phyloP scores from a whole-genome alignment of 176 grass and related monocot species.

The Eleusine coracana region DNA sequence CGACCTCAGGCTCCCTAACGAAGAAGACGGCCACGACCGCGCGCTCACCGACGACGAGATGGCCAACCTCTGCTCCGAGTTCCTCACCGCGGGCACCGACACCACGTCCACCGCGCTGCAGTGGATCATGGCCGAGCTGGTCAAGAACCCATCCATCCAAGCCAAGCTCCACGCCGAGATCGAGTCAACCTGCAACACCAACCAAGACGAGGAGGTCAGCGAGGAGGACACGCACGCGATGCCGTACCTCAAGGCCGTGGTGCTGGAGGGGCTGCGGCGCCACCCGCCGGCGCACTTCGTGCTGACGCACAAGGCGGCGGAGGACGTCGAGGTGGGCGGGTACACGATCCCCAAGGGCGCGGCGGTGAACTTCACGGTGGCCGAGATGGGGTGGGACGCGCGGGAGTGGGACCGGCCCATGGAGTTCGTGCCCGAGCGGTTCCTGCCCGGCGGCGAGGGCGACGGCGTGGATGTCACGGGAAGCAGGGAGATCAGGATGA shows the following conservation, averaged over 20 bases:
- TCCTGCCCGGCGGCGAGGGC: slow-evolving; percentile 56
- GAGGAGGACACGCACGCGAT: slow-evolving; percentile 60
- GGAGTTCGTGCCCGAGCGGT: slow-evolving; percentile 66
- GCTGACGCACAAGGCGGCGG: slow-evolving; percentile 53
- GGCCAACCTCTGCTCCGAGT: slow-evolving; percentile 53
- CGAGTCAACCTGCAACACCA: neutral
- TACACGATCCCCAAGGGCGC: slow-evolving; percentile 61
- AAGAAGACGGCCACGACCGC: slow-evolving; percentile 41
- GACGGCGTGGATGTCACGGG: slow-evolving; percentile 64
- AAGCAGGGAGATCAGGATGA: slow-evolving; percentile 70
- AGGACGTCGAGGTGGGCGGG: slow-evolving; percentile 49
- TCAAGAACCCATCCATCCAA: slow-evolving; percentile 60
- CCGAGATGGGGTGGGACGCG: slow-evolving; percentile 55
- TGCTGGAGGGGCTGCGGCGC: slow-evolving; percentile 64
- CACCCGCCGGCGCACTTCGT: slow-evolving; percentile 66
- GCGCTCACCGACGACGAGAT: slow-evolving; percentile 57
- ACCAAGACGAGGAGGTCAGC: slow-evolving; percentile 19
- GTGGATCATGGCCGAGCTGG: slow-evolving; percentile 88
- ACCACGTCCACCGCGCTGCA: slow-evolving; percentile 62
- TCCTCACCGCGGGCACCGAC: slow-evolving; percentile 73
- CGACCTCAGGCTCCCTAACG: slow-evolving; percentile 48
- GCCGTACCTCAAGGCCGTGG: slow-evolving; percentile 65
- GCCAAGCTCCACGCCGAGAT: slow-evolving; percentile 53
- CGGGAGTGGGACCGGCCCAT: slow-evolving; percentile 46
- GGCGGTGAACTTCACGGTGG: slow-evolving; percentile 64